These are phyloP conservation scores for Trametes cubensis DNA, from an alignment of 768 basidiomycete species.

Conservation along the genomic window DNA sequence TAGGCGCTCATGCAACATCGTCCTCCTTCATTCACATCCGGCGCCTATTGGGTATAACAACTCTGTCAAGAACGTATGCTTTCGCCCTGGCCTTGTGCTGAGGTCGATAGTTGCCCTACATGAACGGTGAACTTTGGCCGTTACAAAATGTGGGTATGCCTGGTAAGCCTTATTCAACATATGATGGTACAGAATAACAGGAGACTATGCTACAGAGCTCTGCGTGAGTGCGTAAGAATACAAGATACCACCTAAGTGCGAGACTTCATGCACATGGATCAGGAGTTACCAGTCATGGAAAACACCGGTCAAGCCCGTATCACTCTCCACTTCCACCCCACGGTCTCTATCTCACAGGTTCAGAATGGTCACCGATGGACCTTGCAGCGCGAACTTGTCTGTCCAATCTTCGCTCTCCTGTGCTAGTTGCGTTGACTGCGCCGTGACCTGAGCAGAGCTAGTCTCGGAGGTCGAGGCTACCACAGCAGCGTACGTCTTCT, in stretches of 20 bases:
- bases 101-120: too few relatives aligned
- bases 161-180: background rate
- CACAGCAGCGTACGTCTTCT: slow-evolving; percentile 9
- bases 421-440: background rate
- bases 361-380: background rate
- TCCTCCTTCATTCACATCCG: background rate
- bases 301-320: too few relatives aligned
- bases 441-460: background rate
- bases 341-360: background rate
- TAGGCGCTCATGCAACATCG: slow-evolving; percentile 1
- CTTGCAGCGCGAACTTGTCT: background rate
- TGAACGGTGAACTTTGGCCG: too few relatives aligned
- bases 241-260: background rate
- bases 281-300: too few relatives aligned
- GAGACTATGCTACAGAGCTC: background rate
- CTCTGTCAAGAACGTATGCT: background rate
- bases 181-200: background rate
- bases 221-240: background rate
- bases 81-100: too few relatives aligned
- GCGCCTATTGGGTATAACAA: background rate
- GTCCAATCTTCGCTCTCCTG: background rate
- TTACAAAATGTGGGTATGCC: background rate
- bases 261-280: background rate
- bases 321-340: too few relatives aligned
- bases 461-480: slow-evolving; percentile 1